Conservation (phyloP, 805 yeast genomes). For the Starmerella geochares region DNA sequence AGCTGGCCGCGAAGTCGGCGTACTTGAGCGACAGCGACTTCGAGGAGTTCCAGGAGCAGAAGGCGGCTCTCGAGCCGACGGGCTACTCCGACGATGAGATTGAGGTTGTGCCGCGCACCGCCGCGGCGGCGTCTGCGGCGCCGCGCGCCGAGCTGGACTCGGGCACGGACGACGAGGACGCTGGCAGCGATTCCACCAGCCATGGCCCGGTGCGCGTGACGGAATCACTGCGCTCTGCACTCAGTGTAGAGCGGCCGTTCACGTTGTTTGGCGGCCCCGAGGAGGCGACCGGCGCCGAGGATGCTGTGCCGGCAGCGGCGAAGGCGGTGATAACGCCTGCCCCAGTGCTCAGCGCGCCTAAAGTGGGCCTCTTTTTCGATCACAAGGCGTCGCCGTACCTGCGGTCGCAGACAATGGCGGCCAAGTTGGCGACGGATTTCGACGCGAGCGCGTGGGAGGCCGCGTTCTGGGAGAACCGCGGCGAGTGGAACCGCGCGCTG, state of each 20-base stretch:
- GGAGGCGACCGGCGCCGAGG: constrained; percentile 18
- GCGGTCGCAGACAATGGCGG: constrained; percentile 71
- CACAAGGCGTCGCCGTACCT: constrained; percentile 81
- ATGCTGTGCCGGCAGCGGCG: constrained; percentile 8
- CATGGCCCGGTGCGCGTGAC: too few species aligned
- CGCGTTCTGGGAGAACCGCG: constrained; percentile 76
- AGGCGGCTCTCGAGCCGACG: constrained; percentile 27
- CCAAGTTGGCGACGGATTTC: constrained; percentile 38
- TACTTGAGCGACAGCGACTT: constrained; percentile 27
- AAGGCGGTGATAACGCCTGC: constrained; percentile 9
- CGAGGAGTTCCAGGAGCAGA: constrained; percentile 24
- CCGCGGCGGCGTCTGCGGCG: not conserved
- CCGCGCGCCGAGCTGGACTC: constrained; percentile 17
- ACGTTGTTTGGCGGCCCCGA: constrained; percentile 37
- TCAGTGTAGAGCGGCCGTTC: constrained; percentile 40
- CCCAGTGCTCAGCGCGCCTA: constrained; percentile 25
- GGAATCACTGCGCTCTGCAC: constrained; percentile 51
- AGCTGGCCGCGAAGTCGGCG: constrained; percentile 8
- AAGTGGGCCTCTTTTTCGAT: constrained; percentile 58
- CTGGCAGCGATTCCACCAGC: too few species aligned
- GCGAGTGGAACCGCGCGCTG: constrained; percentile 65
- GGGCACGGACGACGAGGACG: constrained; percentile 28
- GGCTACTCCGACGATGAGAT: constrained; percentile 36
- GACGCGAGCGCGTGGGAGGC: constrained; percentile 48
- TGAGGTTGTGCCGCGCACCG: constrained; percentile 32